Evolutionary conservation across 2,329 filamentous ascomycete species (phyloP), one percentile per base, ranked within the genome.

Genomic region (Cyphellophora europaea): DNA sequence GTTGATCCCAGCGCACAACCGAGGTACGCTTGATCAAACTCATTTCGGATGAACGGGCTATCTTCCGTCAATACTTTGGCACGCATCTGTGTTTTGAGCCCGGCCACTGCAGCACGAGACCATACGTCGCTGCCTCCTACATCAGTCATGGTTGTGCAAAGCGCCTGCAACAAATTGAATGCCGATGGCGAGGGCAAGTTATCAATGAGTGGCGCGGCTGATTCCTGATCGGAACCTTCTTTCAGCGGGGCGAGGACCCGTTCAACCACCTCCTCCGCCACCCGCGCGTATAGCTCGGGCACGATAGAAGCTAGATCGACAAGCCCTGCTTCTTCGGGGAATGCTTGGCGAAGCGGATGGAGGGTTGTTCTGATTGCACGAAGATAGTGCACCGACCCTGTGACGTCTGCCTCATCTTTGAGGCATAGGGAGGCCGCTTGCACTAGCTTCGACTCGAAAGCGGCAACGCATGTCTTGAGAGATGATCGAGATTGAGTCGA

Each of bases 71-170:
- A 43, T n/a, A 45, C 30, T 13, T 33, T 28, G 10, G 29, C 16
- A 10, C 17, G 11, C 13, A 47, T 35, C 5, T 33, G 31, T 12
- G 37, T 33, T 25, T 44, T 44, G 10, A 47, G 27, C 27, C 38
- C 15, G 11, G n/a, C 19, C 11, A 45, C 38, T 11, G 40, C 38
- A 25, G 40, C 25, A n/a, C 30, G 19, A 8, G 39, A 47, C 47
- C 47, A 49, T 5, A 48, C 12, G 29, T 49, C 47, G 2, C 36
- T 40, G 11, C 42, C 43, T 28, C 45, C 45, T 15, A 45, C 36
- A 5, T 47, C 44, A n/a, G 36, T 19, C 47, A 49, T 48, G n/a
- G 42, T 38, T 11, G 31, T 33, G 32, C 43, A 46, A 11, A 48
- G 32, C 11, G 25, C 17, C 25, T 42, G 43, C 32, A 49, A 30